These are phyloP conservation scores for Juglanconis sp. DNA, from an alignment of 2,329 filamentous ascomycete genomes.

Conservation along the genomic window DNA sequence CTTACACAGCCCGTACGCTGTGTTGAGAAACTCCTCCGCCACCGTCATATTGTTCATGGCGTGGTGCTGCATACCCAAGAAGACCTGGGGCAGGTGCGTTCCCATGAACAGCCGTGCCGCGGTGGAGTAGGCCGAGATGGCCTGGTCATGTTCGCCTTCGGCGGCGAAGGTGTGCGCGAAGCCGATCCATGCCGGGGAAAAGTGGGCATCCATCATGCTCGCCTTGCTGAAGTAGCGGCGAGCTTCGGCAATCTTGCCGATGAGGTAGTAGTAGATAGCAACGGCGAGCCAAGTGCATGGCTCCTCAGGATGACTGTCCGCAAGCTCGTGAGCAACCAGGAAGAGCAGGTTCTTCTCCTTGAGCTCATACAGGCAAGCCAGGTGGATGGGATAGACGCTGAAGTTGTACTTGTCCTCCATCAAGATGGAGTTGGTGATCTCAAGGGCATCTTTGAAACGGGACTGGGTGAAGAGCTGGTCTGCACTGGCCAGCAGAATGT, in stretches of 20 bases:
- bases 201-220: slow-evolving; percentile 95
- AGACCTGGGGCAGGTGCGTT: slow-evolving; percentile 91
- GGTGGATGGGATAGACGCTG: slow-evolving; percentile 80
- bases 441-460: slow-evolving; percentile 79
- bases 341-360: slow-evolving; percentile 85
- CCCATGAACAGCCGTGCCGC: slow-evolving; percentile 94
- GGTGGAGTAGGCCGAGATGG: slow-evolving; percentile 95
- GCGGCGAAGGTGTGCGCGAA: slow-evolving; percentile 98
- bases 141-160: slow-evolving; percentile 96
- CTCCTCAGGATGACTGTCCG: slow-evolving; percentile 86
- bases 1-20: slow-evolving; percentile 77
- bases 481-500: slow-evolving; percentile 84
- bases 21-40: slow-evolving; percentile 90
- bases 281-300: slow-evolving; percentile 92
- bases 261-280: slow-evolving; percentile 89
- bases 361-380: slow-evolving; percentile 88
- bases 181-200: slow-evolving; percentile 96
- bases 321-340: slow-evolving; percentile 85
- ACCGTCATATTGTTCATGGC: slow-evolving; percentile 92
- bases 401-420: slow-evolving; percentile 86
- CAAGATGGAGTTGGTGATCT: slow-evolving; percentile 79
- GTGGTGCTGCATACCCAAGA: slow-evolving; percentile 97
- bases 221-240: slow-evolving; percentile 96
- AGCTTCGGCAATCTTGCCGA: slow-evolving; percentile 86
- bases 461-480: slow-evolving; percentile 94